Conservation (phyloP, 306 rosid genomes). For the Trifolium pratense region DNA sequence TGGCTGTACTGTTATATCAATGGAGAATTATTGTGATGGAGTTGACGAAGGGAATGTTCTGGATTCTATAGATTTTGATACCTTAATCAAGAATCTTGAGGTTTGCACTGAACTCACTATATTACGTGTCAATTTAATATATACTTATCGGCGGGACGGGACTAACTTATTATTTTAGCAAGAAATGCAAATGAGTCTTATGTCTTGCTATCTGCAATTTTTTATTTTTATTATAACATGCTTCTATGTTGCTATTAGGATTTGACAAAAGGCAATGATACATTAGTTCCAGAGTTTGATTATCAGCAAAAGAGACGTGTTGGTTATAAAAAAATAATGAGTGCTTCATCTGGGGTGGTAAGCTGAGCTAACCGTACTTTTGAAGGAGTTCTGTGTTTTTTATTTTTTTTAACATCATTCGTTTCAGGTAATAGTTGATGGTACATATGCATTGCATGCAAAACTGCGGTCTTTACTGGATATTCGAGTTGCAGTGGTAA, state of each 20-base stretch:
- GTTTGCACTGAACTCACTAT: conserved; percentile 52
- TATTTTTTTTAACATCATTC: conserved; percentile 26
- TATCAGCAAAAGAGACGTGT: conserved; percentile 82
- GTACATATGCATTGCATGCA: conserved; percentile 95
- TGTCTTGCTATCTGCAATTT: conserved; percentile 22
- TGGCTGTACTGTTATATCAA: conserved; percentile 90
- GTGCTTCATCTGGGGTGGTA: conserved; percentile 92
- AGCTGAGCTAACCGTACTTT: conserved; percentile 44
- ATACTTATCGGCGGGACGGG: conserved; percentile 21
- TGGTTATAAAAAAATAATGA: conserved; percentile 76
- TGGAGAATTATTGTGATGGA: conserved; percentile 93
- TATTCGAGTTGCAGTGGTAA: conserved; percentile 99
- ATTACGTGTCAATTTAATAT: conserved; percentile 14
- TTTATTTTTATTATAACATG: conserved; percentile 17
- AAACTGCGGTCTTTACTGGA: conserved; percentile 94
- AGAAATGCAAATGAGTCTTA: conserved; percentile 32
- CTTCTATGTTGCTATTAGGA: conserved; percentile 60
- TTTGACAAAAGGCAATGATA: conserved; percentile 84
- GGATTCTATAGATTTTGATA: conserved; percentile 76
- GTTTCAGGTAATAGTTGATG: conserved; percentile 90
- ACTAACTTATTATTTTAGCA: conserved; percentile 29
- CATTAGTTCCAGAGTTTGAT: conserved; percentile 80
- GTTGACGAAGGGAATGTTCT: conserved; percentile 86
- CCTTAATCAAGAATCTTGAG: conserved; percentile 89
- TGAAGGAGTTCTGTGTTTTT: conserved; percentile 19